phyloP scores from a whole-genome alignment of 169 alveolate genomes.

The Eimeria maxima region DNA sequence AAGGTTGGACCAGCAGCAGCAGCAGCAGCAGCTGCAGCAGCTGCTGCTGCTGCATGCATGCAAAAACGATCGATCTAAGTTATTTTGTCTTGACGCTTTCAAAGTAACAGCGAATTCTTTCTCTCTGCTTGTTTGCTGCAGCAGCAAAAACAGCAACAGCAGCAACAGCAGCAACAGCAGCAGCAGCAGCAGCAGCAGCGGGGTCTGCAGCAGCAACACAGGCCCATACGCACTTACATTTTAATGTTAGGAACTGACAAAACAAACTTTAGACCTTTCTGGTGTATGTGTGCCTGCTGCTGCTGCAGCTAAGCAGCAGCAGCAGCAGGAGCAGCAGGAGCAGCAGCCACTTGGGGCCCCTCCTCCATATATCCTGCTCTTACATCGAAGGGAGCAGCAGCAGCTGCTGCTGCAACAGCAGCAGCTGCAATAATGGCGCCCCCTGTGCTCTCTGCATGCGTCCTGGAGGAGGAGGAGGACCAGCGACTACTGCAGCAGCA shows the following conservation, averaged over 20 bases:
- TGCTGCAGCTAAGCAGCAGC: too few species aligned
- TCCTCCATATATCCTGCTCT: too few species aligned
- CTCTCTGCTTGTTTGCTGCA: conserved; percentile 20
- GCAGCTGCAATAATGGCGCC: conserved; percentile 18
- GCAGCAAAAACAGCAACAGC: conserved; percentile 39
- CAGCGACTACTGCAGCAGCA: too few species aligned
- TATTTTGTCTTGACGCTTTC: neutral
- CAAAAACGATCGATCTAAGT: too few species aligned
- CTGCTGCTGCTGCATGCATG: conserved; percentile 64
- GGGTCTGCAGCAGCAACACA: neutral
- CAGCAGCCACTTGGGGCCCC: neutral
- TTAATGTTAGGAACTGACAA: too few species aligned
- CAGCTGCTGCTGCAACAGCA: neutral
- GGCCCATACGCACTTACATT: neutral
- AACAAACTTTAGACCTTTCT: neutral
- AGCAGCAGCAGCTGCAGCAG: too few species aligned
- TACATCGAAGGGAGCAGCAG: conserved; percentile 1
- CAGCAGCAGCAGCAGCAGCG: conserved; percentile 13
- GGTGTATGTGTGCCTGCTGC: conserved; percentile 1
- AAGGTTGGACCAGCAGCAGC: conserved; percentile 6
- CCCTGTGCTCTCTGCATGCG: neutral
- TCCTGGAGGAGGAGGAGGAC: conserved; percentile 16
- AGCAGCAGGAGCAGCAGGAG: neutral
- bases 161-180: conserved; percentile 8
- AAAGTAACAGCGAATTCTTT: neutral